These are phyloP conservation scores for Gossypium australe DNA, from an alignment of 345 rosid genomes.

Conservation along the genomic window DNA sequence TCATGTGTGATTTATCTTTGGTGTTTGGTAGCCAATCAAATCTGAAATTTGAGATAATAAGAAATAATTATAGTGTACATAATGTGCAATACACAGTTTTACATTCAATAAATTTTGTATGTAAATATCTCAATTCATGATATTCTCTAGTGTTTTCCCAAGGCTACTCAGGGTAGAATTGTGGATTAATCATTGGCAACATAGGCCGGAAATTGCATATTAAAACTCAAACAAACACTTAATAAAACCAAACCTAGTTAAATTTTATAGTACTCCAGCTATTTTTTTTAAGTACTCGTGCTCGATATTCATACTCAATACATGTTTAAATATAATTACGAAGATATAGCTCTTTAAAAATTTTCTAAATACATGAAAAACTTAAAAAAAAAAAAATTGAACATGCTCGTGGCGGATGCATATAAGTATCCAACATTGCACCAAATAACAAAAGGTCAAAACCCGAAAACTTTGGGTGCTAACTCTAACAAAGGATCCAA, in stretches of 20 bases:
- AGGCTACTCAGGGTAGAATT: neutral
- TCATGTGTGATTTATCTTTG: too few species aligned
- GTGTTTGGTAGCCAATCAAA: too few species aligned
- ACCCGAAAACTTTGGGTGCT: conserved; percentile 47
- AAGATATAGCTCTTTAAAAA: neutral
- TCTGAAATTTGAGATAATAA: too few species aligned
- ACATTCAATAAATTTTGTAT: neutral
- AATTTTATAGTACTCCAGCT: neutral
- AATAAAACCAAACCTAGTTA: neutral
- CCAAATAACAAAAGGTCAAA: conserved; percentile 16
- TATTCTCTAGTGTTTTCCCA: neutral
- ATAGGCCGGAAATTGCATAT: neutral
- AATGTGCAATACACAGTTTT: neutral
- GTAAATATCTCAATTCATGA: neutral
- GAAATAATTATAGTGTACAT: neutral
- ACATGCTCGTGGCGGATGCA: neutral
- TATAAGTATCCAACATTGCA: neutral
- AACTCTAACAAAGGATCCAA: conserved; percentile 56
- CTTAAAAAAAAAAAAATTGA: neutral
- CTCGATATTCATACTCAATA: neutral
- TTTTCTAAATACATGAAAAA: neutral
- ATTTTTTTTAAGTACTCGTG: neutral
- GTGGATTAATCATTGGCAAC: neutral
- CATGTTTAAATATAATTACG: neutral
- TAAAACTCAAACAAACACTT: neutral